These are phyloP conservation scores for Abrus pulchellus DNA, from an alignment of 306 rosid species.

Conservation along the genomic window DNA sequence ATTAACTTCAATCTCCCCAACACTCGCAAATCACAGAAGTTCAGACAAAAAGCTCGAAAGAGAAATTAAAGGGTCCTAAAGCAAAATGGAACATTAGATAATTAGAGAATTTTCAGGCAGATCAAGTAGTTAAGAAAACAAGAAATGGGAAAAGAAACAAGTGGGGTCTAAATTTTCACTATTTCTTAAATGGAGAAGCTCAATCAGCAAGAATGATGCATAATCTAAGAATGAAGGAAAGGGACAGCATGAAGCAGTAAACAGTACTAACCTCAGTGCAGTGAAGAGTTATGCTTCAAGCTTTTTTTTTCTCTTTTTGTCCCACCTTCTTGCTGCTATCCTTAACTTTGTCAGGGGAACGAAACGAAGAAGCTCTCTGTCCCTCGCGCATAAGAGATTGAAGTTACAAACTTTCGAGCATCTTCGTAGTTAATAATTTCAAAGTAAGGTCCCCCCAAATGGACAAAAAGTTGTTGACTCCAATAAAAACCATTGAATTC, in stretches of 20 bases:
- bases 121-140: slow-evolving; percentile 18
- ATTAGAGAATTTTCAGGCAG: neutral
- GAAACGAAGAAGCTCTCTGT: slow-evolving; percentile 33
- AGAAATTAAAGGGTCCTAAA: slow-evolving; percentile 37
- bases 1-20: slow-evolving; percentile 42
- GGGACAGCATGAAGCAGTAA: neutral
- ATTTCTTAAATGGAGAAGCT: neutral
- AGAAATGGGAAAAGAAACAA: neutral
- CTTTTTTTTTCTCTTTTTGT: neutral
- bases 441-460: neutral
- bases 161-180: neutral
- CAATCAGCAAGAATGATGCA: slow-evolving; percentile 1
- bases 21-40: slow-evolving; percentile 39
- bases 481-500: no score
- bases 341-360: neutral
- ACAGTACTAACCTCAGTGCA: slow-evolving; percentile 45
- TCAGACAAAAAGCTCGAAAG: slow-evolving; percentile 34
- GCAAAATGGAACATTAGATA: slow-evolving; percentile 14
- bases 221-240: slow-evolving; percentile 2
- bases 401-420: neutral
- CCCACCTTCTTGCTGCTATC: neutral
- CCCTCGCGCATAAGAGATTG: neutral
- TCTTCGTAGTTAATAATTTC: neutral
- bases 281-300: neutral
- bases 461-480: neutral